Conservation (phyloP, 2,329 filamentous ascomycete species). For the Curvularia sp. region DNA sequence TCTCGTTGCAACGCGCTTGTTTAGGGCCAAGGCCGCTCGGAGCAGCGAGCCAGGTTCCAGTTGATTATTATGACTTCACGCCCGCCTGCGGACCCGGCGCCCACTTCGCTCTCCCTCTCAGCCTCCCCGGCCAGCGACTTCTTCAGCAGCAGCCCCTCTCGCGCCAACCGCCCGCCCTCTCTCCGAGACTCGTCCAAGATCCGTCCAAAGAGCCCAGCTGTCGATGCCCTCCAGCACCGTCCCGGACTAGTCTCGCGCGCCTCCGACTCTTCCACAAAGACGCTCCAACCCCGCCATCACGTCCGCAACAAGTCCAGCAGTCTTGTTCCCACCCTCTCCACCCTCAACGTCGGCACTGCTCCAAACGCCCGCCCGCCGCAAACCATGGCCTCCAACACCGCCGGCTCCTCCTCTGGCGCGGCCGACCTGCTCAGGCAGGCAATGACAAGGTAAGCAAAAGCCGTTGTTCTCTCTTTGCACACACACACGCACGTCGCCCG, state of each 20-base stretch:
- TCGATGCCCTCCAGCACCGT: slow-evolving; percentile 40
- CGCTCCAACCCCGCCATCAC: slow-evolving; percentile 41
- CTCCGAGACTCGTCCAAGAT: slow-evolving; percentile 26
- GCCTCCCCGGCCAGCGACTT: slow-evolving; percentile 21
- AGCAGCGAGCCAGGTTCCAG: slow-evolving; percentile 36
- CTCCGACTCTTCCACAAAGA: slow-evolving; percentile 38
- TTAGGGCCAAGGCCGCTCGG: slow-evolving; percentile 43
- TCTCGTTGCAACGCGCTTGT: slow-evolving; percentile 38
- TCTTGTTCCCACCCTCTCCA: slow-evolving; percentile 55
- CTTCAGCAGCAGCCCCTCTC: slow-evolving; percentile 25
- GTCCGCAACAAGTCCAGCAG: slow-evolving; percentile 51
- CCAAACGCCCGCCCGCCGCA: slow-evolving; percentile 38
- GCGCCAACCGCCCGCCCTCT: slow-evolving; percentile 7
- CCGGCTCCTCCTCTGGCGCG: slow-evolving; percentile 59
- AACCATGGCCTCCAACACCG: slow-evolving; percentile 43
- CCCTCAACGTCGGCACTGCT: slow-evolving; percentile 39
- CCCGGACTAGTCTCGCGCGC: slow-evolving; percentile 44
- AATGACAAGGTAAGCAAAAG: slow-evolving; percentile 61
- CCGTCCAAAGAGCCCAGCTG: slow-evolving; percentile 29
- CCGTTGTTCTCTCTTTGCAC: too few species aligned
- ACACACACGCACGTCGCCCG: too few species aligned
- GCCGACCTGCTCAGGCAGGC: slow-evolving; percentile 66
- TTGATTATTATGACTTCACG: slow-evolving; percentile 48
- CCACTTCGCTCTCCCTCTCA: slow-evolving; percentile 22
- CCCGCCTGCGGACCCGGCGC: slow-evolving; percentile 32